Conservation (phyloP, 2,329 filamentous ascomycete genomes). For the Exophiala calicioides region DNA sequence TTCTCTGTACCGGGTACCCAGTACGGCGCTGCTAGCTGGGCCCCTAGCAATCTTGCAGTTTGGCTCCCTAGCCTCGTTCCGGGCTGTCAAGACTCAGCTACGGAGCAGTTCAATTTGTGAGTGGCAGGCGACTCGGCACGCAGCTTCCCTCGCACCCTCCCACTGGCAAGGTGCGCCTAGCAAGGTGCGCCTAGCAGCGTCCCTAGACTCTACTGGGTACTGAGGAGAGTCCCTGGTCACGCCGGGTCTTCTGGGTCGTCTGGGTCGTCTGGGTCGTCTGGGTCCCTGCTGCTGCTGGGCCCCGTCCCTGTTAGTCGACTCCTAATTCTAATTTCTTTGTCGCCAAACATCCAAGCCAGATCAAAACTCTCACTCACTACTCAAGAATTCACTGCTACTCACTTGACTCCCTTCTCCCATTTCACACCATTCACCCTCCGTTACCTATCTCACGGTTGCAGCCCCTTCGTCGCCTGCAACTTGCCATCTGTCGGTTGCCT, state of each 20-base stretch:
- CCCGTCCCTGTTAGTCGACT: slow-evolving; percentile 8
- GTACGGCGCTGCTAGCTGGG: neutral
- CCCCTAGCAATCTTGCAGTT: slow-evolving; percentile 1
- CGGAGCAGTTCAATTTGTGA: neutral
- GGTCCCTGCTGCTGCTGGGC: neutral
- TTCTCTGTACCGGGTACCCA: too few species aligned
- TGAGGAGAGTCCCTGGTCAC: neutral
- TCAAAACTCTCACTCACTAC: too few species aligned
- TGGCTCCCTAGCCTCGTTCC: too few species aligned
- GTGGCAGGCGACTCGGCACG: neutral
- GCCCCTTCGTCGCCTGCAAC: slow-evolving; percentile 8
- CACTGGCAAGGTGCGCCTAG: too few species aligned
- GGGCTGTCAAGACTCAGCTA: neutral
- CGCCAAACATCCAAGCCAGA: slow-evolving; percentile 20
- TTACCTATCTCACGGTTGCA: slow-evolving; percentile 15
- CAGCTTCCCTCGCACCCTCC: too few species aligned
- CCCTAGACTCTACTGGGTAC: too few species aligned
- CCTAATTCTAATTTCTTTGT: slow-evolving; percentile 26
- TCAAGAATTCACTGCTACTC: too few species aligned
- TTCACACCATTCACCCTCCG: neutral
- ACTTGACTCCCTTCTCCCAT: slow-evolving; percentile 8
- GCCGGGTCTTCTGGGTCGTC: too few species aligned
- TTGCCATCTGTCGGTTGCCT: slow-evolving; percentile 2
- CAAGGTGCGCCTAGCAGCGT: too few species aligned
- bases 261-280: too few species aligned